phyloP scores from a whole-genome alignment of 2,329 filamentous ascomycete species.

The Penicillium sp. region DNA sequence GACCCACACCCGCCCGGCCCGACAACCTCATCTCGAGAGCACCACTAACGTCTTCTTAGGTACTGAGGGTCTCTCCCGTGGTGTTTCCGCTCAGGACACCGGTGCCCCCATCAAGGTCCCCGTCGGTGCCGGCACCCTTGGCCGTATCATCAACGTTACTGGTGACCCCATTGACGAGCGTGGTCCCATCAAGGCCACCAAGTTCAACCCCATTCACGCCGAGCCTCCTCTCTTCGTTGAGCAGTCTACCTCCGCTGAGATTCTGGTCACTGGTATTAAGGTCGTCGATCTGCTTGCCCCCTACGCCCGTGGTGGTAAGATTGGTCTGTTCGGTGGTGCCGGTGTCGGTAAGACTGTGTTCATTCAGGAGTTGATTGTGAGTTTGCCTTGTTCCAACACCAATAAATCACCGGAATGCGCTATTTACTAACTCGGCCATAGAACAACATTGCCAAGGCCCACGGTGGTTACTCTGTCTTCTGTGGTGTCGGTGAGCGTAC shows the following conservation, averaged over 20 bases:
- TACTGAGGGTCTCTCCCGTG: constrained; percentile 99
- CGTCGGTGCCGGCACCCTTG: constrained; percentile 88
- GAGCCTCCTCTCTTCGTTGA: constrained; percentile 90
- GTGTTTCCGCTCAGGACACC: constrained; percentile 80
- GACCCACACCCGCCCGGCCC: constrained; percentile 19
- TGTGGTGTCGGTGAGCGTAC: constrained; percentile 99
- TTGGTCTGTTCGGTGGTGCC: constrained; percentile 99
- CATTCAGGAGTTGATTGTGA: constrained; percentile 97
- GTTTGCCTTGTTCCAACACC: constrained; percentile 25
- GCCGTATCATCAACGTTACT: constrained; percentile 99
- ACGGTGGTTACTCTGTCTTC: constrained; percentile 99
- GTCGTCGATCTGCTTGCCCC: constrained; percentile 98
- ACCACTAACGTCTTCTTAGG: constrained; percentile 52
- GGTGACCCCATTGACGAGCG: constrained; percentile 99
- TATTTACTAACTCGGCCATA: constrained; percentile 28
- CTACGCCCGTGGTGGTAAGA: constrained; percentile 99
- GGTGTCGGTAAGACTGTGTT: constrained; percentile 99
- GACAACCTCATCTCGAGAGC: constrained; percentile 1
- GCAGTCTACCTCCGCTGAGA: constrained; percentile 93
- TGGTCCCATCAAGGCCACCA: constrained; percentile 92
- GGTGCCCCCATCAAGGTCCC: constrained; percentile 95
- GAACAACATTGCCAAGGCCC: constrained; percentile 99
- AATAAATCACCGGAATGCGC: neutral
- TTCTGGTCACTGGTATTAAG: constrained; percentile 99
- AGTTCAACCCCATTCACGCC: constrained; percentile 87